Evolutionary conservation across 2,329 filamentous ascomycete species (phyloP), one percentile per base, ranked within the genome.

Genomic region (Acarospora socialis): DNA sequence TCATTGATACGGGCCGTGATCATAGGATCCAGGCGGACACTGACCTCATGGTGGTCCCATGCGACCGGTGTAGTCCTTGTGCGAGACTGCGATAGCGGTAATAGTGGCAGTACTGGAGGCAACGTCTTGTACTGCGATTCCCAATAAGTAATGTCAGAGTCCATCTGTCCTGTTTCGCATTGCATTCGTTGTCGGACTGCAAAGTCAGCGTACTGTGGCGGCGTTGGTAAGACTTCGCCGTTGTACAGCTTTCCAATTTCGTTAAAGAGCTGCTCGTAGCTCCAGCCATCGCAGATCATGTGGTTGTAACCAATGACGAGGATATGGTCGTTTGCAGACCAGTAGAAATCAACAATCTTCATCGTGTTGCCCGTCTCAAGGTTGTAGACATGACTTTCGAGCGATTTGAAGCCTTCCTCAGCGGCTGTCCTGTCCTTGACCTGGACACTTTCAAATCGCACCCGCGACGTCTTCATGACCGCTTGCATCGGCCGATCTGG

Each of bases 1-100:
- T 36, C 21, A 21, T 49, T 50, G 35, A 58, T 38, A 8, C 34
- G 35, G 1, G 38, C 20, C 5, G 31, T 27, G 12, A 52, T 10
- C 3, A 12, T 30, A 3, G 38, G 31, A 14, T 45, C 38, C n/a
- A 53, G 17, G 15, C 32, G 30, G 3, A 18, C 15, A 7, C 33
- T 17, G 2, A 25, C 33, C 5, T 12, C 30, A 18, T 34, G 20
- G 7, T 20, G 21, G 15, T 20, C 32, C 10, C 30, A 34, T 3
- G 14, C 7, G 9, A 21, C 17, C 5, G 21, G 25, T 2, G 32
- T 15, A 3, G 18, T 9, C 4, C 32, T 24, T 10, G 22, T 30
- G 24, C 25, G 19, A 12, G 10, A 15, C 4, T 21, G 16, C 8
- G 32, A 14, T 12, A 30, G 18, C 15, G 32, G 32, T 12, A 34